Percentiles rank a stretch among this genome's conserved stretches.
Conservation (phyloP, 202 grass and related monocot genomes). For the Musa balbisiana region DNA sequence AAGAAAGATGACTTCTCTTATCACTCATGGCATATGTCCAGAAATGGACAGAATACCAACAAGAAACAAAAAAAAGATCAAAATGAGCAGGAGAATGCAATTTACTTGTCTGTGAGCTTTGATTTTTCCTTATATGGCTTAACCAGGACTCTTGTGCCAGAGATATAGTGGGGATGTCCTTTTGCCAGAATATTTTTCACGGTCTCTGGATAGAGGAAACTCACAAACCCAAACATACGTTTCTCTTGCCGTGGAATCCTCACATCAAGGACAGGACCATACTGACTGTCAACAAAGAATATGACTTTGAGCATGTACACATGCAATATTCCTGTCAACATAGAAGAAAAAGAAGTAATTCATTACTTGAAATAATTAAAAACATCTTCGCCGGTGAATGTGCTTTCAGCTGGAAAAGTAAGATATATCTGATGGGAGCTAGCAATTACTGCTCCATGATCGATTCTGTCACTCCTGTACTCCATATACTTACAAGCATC, state of each 20-base stretch:
- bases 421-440: slow-evolving; percentile 89
- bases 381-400: slow-evolving; percentile 58
- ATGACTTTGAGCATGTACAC: not conserved
- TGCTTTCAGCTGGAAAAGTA: slow-evolving; percentile 79
- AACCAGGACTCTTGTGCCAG: slow-evolving; percentile 57
- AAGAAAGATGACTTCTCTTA: too few species aligned
- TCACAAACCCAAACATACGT: slow-evolving; percentile 94
- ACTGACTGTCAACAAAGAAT: slow-evolving; percentile 39
- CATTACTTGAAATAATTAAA: slow-evolving; percentile 62
- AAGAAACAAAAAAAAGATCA: not conserved
- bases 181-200: slow-evolving; percentile 52
- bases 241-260: slow-evolving; percentile 77
- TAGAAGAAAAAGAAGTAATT: not conserved
- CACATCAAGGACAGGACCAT: slow-evolving; percentile 62
- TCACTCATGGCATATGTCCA: too few species aligned
- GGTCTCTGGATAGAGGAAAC: slow-evolving; percentile 65
- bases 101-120: slow-evolving; percentile 55
- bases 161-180: slow-evolving; percentile 72
- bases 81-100: not conserved
- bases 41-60: not conserved
- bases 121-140: slow-evolving; percentile 84
- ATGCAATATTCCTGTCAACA: not conserved
- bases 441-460: slow-evolving; percentile 20
- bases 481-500: slow-evolving; percentile 56
- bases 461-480: slow-evolving; percentile 31